Percentiles rank a stretch among this genome's conserved stretches.
phyloP scores from a whole-genome alignment of 495 filamentous ascomycete genomes.

The Aspergillus olivimuriae region DNA sequence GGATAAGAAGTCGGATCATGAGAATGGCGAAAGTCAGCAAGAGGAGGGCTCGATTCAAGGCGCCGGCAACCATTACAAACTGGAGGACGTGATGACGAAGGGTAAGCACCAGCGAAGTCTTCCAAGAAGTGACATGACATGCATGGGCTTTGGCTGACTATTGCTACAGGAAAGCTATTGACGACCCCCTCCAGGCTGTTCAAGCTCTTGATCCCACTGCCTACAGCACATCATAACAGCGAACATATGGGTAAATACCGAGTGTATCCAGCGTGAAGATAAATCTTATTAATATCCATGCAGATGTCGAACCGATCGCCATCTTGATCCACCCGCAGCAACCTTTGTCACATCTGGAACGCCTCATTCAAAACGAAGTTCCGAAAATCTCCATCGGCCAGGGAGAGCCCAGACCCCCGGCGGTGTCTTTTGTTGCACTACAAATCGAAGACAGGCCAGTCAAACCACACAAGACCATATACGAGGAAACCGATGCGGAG shows the following conservation, averaged over 20 bases:
- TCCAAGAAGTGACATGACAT: too few relatives aligned
- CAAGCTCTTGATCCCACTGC: conserved; percentile 81
- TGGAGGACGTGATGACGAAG: conserved; percentile 52
- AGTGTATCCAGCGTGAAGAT: too few relatives aligned
- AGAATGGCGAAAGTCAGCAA: background rate
- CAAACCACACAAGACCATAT: conserved; percentile 37
- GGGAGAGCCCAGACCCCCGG: conserved; percentile 61
- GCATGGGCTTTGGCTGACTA: too few relatives aligned
- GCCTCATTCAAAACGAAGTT: conserved; percentile 82
- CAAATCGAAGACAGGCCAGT: conserved; percentile 60
- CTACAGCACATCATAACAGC: conserved; percentile 48
- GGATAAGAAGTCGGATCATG: conserved; percentile 2
- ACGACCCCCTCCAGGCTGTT: conserved; percentile 86
- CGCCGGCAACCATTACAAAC: too few relatives aligned
- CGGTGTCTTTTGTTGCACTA: conserved; percentile 73
- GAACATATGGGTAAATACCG: conserved; percentile 42
- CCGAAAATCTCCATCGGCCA: conserved; percentile 56
- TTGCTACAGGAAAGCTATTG: conserved; percentile 76
- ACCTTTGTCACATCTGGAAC: conserved; percentile 86
- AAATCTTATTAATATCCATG: too few relatives aligned
- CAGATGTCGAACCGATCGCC: conserved; percentile 73
- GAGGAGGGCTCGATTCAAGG: background rate
- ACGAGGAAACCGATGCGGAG: conserved; percentile 43
- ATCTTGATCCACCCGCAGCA: conserved; percentile 89
- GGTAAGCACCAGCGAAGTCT: conserved; percentile 1